Evolutionary conservation across 2,329 filamentous ascomycete genomes (phyloP).

Genomic region (Arthroderma sp.): DNA sequence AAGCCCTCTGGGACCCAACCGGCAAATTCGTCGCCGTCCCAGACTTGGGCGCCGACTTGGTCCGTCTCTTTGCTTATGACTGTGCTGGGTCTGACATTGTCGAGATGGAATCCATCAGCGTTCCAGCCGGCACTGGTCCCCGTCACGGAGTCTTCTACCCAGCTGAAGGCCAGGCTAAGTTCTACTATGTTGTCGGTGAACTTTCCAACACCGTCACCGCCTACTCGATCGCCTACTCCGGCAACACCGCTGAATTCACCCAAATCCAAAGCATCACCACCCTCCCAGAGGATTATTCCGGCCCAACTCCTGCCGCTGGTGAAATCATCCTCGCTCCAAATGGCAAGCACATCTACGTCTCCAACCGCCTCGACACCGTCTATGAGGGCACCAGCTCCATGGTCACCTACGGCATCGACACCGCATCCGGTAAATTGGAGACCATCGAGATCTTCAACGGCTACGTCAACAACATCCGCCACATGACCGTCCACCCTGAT

Average conservation of each 20-base stretch:
- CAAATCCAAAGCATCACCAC: conserved; percentile 33
- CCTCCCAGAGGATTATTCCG: conserved; percentile 30
- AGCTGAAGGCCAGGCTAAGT: conserved; percentile 28
- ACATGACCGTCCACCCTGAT: conserved; percentile 46
- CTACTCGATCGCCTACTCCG: conserved; percentile 22
- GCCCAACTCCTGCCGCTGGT: conserved; percentile 38
- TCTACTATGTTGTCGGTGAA: conserved; percentile 41
- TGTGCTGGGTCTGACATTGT: conserved; percentile 26
- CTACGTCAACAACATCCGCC: conserved; percentile 36
- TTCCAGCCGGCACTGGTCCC: conserved; percentile 42
- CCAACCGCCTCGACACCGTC: conserved; percentile 50
- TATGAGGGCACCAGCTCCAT: conserved; percentile 48
- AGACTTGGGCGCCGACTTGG: conserved; percentile 48
- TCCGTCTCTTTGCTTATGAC: conserved; percentile 44
- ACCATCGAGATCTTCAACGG: conserved; percentile 8
- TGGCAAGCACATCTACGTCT: conserved; percentile 50
- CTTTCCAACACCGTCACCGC: conserved; percentile 38
- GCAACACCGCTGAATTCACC: conserved; percentile 18
- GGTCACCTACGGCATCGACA: conserved; percentile 45
- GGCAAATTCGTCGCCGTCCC: conserved; percentile 46
- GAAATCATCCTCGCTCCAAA: conserved; percentile 37
- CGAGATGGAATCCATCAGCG: conserved; percentile 28
- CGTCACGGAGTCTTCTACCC: conserved; percentile 43
- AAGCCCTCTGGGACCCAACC: conserved; percentile 47
- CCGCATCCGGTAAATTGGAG: conserved; percentile 18